A percentile compares a stretch with the other conserved stretches of the same genome.
phyloP scores from a whole-genome alignment of 2,329 filamentous ascomycete species.

The Zasmidium cellare region DNA sequence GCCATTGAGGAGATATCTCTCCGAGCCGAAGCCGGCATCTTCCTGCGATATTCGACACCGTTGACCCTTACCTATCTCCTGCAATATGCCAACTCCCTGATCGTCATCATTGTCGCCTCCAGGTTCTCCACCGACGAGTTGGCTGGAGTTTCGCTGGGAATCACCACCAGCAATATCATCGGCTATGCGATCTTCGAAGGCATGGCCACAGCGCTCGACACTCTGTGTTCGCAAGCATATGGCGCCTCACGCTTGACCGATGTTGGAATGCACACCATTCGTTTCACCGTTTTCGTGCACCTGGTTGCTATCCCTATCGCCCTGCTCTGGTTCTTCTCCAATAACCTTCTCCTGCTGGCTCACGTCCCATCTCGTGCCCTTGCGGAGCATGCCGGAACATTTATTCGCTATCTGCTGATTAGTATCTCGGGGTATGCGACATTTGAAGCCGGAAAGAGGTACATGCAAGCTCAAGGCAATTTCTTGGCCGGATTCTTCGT shows the following conservation, averaged over 20 bases:
- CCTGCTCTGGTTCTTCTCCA: conserved; percentile 51
- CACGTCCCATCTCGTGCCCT: conserved; percentile 49
- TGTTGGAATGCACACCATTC: conserved; percentile 55
- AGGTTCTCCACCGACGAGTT: conserved; percentile 55
- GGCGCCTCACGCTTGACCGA: conserved; percentile 49
- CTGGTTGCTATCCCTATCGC: conserved; percentile 51
- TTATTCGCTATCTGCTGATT: conserved; percentile 50
- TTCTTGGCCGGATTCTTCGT: conserved; percentile 46
- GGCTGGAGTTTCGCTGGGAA: conserved; percentile 53
- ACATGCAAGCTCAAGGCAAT: conserved; percentile 56
- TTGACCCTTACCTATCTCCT: conserved; percentile 56
- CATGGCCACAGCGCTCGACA: conserved; percentile 54
- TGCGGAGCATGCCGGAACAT: conserved; percentile 51
- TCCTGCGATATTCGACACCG: conserved; percentile 48
- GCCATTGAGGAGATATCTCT: conserved; percentile 5
- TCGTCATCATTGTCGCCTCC: conserved; percentile 54
- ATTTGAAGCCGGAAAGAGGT: conserved; percentile 57
- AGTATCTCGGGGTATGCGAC: conserved; percentile 55
- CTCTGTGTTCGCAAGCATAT: conserved; percentile 54
- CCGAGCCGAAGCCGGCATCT: conserved; percentile 24
- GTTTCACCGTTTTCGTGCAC: conserved; percentile 54
- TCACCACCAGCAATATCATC: conserved; percentile 57
- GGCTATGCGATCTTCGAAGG: conserved; percentile 55
- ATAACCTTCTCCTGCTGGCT: conserved; percentile 45
- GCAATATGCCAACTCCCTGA: conserved; percentile 55